These are phyloP conservation scores for Alnus glutinosa DNA, from an alignment of 306 rosid genomes.

Conservation along the genomic window DNA sequence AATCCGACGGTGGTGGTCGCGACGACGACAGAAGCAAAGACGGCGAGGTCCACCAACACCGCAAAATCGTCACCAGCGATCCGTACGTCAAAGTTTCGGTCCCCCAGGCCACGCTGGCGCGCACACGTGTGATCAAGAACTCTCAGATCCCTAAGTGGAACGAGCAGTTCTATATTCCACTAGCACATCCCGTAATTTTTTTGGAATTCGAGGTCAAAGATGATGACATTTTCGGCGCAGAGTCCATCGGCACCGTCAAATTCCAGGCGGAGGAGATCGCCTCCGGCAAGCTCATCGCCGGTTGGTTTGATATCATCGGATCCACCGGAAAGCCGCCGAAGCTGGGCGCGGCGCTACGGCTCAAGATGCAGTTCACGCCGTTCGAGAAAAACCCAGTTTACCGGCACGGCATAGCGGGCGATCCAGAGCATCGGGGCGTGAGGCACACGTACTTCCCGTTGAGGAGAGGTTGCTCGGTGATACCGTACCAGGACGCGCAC, in stretches of 20 bases:
- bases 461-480: slow-evolving; percentile 67
- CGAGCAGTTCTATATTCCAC: slow-evolving; percentile 63
- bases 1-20: slow-evolving; percentile 7
- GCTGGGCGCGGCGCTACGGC: slow-evolving; percentile 38
- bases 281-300: slow-evolving; percentile 42
- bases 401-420: slow-evolving; percentile 67
- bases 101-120: slow-evolving; percentile 84
- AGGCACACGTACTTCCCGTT: slow-evolving; percentile 74
- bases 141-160: slow-evolving; percentile 63
- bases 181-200: slow-evolving; percentile 63
- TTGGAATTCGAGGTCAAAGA: slow-evolving; percentile 82
- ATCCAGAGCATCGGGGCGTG: slow-evolving; percentile 72
- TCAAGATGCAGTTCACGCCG: slow-evolving; percentile 69
- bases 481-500: slow-evolving; percentile 88
- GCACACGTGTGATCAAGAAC: slow-evolving; percentile 84
- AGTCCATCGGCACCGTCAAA: slow-evolving; percentile 54
- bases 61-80: slow-evolving; percentile 63
- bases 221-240: slow-evolving; percentile 72
- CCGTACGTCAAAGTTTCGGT: slow-evolving; percentile 73
- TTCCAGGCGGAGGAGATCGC: slow-evolving; percentile 54
- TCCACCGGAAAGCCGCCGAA: slow-evolving; percentile 52
- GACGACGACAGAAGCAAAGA: not conserved
- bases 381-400: slow-evolving; percentile 41
- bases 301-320: slow-evolving; percentile 47
- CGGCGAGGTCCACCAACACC: slow-evolving; percentile 12